phyloP scores from a whole-genome alignment of 495 filamentous ascomycete species.

The Tuber brumale region DNA sequence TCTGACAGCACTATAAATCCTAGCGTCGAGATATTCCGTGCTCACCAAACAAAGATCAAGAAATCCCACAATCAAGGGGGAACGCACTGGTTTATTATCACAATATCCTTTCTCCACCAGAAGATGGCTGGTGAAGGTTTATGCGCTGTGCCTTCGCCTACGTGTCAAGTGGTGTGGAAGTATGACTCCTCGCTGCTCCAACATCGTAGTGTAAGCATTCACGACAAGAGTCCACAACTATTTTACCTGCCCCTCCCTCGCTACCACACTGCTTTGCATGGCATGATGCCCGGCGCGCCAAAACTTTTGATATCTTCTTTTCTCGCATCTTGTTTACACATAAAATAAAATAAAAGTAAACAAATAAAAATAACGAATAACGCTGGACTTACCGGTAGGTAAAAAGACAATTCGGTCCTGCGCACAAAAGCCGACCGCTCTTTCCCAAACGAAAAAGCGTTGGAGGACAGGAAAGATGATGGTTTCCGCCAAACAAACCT shows the following conservation, averaged over 20 bases:
- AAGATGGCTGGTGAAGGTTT: conserved; percentile 33
- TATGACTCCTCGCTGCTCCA: conserved; percentile 35
- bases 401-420: not conserved
- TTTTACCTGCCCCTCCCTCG: conserved; percentile 28
- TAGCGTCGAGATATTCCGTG: conserved; percentile 13
- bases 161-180: conserved; percentile 40
- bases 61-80: conserved; percentile 14
- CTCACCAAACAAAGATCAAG: conserved; percentile 19
- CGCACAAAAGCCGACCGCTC: not conserved
- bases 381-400: not conserved
- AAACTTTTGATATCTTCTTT: conserved; percentile 16
- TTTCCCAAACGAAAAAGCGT: conserved; percentile 15
- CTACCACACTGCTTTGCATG: conserved; percentile 33
- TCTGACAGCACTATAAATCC: conserved; percentile 20
- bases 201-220: not conserved
- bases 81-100: conserved; percentile 32
- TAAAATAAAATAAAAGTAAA: not conserved
- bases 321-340: conserved; percentile 10
- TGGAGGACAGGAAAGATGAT: conserved; percentile 12
- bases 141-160: conserved; percentile 39
- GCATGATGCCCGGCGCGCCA: conserved; percentile 26
- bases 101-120: conserved; percentile 12
- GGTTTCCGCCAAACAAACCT: not conserved
- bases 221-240: conserved; percentile 22
- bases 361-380: not conserved